Evolutionary conservation across 164 flowering plant species (phyloP), one percentile per base, ranked within the genome.

Genomic region (Taxillus chinensis): DNA sequence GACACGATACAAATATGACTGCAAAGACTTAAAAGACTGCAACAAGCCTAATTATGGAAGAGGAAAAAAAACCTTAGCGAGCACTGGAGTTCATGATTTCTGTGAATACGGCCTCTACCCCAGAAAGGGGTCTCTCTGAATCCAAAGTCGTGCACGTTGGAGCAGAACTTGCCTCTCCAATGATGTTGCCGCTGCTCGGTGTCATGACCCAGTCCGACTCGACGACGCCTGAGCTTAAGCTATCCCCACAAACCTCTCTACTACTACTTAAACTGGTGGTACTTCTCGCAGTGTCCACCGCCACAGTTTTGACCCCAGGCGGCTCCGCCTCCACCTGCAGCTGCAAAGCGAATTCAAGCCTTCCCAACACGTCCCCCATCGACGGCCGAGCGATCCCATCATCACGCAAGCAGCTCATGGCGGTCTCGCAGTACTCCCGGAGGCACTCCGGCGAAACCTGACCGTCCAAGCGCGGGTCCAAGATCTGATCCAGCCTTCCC

Each of bases 351-450:
- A 46, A 62, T 66, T 72, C 77, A 4, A 78, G 72, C 41, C 56
- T 42, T 67, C 66, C 43, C 57, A 74, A 64, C 39, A 77, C 73
- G 14, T 73, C 70, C 41, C 55, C 62, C 80, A 79, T 79, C 7
- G 75, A 16, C 12, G 80, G 78, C 64, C 83, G 69, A 9, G 63
- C 42, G 41, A 39, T 58, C 7, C 76, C 76, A 0, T 69, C 46
- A 16, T 66, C 68, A 10, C 9, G 52, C 67, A 77, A 46, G 66
- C 83, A 77, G 8, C 58, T 74, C 41, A 61, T 62, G 2, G 76
- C 78, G 11, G 74, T 45, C 63, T 75, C 76, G 8, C 16, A 60
- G 51, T 62, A 72, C 49, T 60, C 61, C 40, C 48, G 68, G 46
- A 74, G 58, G 41, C 79, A 62, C 64, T 39, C 71, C 3, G 62